A percentile compares a stretch with the other conserved stretches of the same genome.
These are phyloP conservation scores for Aegilops umbellulata DNA, from an alignment of 176 grass and related monocot species.

Conservation along the genomic window DNA sequence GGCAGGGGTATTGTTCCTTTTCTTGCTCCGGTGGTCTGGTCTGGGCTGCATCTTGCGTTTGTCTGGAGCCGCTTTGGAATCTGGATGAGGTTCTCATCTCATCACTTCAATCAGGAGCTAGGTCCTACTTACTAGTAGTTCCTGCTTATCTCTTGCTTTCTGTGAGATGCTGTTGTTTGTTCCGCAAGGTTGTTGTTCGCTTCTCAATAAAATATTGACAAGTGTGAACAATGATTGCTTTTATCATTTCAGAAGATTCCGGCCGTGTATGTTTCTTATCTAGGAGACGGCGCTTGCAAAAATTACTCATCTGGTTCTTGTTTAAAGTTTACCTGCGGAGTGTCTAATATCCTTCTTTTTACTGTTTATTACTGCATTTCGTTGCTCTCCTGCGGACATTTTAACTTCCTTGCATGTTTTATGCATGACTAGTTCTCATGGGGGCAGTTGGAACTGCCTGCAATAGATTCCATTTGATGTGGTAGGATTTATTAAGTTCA, in stretches of 20 bases:
- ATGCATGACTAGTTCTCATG: background rate
- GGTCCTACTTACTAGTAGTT: background rate
- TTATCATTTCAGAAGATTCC: background rate
- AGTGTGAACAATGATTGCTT: conserved; percentile 7
- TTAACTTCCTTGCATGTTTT: background rate
- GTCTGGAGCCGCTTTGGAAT: background rate
- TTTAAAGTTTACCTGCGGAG: background rate
- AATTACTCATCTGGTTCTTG: background rate
- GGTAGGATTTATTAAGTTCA: conserved; percentile 9
- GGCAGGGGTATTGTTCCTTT: background rate
- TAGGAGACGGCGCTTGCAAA: background rate
- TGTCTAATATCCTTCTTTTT: background rate
- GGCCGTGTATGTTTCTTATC: background rate
- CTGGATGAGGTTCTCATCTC: conserved; percentile 11
- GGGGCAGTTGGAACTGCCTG: conserved; percentile 17
- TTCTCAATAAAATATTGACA: conserved; percentile 22
- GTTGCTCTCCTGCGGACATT: background rate
- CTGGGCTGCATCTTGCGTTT: background rate
- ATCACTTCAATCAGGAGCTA: conserved; percentile 1
- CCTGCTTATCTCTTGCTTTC: conserved; percentile 4
- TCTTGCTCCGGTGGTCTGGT: background rate
- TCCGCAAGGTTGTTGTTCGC: background rate
- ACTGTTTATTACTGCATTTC: background rate
- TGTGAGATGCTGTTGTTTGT: conserved; percentile 12
- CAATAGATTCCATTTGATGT: background rate